Evolutionary conservation across 768 basidiomycete species (phyloP).

Genomic region (Agaricus subrufescens): DNA sequence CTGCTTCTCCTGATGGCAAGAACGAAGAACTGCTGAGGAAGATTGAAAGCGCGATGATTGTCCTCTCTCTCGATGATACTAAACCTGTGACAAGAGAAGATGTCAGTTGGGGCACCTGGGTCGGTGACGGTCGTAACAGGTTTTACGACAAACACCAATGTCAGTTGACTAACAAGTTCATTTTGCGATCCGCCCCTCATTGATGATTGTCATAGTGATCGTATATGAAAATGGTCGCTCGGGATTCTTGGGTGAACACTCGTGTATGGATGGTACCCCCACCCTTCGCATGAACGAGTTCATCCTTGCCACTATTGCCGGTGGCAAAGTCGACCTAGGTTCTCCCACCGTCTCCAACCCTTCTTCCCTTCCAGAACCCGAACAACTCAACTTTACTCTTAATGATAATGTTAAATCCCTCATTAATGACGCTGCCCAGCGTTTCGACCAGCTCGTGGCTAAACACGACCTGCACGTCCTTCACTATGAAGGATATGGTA

Average conservation of each 20-base stretch:
- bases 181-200: not conserved
- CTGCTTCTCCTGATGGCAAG: conserved; percentile 43
- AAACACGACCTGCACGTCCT: conserved; percentile 80
- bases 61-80: conserved; percentile 82
- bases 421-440: conserved; percentile 53
- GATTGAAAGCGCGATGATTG: conserved; percentile 87
- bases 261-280: conserved; percentile 92
- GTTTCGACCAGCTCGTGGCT: conserved; percentile 73
- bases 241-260: conserved; percentile 87
- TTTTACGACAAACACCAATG: conserved; percentile 98
- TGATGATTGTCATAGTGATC: conserved; percentile 51
- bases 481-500: conserved; percentile 88
- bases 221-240: conserved; percentile 94
- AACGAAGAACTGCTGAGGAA: conserved; percentile 69
- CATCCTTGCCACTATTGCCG: conserved; percentile 69
- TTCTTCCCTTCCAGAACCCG: conserved; percentile 48
- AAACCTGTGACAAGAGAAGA: conserved; percentile 79
- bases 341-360: conserved; percentile 29
- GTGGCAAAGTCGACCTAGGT: conserved; percentile 74
- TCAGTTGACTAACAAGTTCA: conserved; percentile 31
- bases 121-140: conserved; percentile 84
- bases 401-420: conserved; percentile 47
- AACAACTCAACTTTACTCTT: conserved; percentile 69
- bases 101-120: conserved; percentile 80
- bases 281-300: conserved; percentile 96